Evolutionary conservation across 2,329 filamentous ascomycete species (phyloP), one percentile per base, ranked within the genome.

Genomic region (Talaromyces sp.): DNA sequence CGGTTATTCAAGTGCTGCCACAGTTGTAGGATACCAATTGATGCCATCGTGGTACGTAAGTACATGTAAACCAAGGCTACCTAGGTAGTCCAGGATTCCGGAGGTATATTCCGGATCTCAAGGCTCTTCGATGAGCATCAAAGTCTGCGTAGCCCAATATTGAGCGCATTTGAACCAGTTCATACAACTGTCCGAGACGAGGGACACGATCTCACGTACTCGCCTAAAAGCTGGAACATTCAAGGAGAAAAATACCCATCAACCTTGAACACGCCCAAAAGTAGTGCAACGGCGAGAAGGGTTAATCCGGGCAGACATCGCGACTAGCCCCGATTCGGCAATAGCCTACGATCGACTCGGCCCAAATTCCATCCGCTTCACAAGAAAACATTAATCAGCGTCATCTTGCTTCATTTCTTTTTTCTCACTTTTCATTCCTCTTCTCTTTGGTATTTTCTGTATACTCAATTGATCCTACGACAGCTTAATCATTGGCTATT

Each of bases 331-430:
- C 51, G 22, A 64, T 58, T 17, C n/a, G 49, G 61, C 4, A 49
- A 61, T 29, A 49, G 59, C 59, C 43, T 36, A 49, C 17, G 31
- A 59, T 43, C 49, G 58, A 31, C 15, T 47, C 61, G 61, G 31
- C 25, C 29, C 27, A 49, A 58, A 58, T 58, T 45, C 51, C 43
- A 45, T 49, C 61, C 49, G 49, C 29, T 49, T 53, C 51, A 31
- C 49, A 31, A 31, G 49, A 53, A 53, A 53, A 53, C 49, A 53
- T 62, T 62, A 54, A 49, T 54, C 59, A 62, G 49, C 59, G 59
- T 40, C 43, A 49, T 49, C 29, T 51, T 36, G 31, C 8, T 38
- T 51, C 10, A 15, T 38, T 15, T 25, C 29, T 36, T 25, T 58
- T 27, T 47, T 54, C 17, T n/a, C n/a, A n/a, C n/a, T 43, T 43